Base-by-base conservation (phyloP, 2,329 filamentous ascomycete genomes). In the Didymella pomorum region DNA sequence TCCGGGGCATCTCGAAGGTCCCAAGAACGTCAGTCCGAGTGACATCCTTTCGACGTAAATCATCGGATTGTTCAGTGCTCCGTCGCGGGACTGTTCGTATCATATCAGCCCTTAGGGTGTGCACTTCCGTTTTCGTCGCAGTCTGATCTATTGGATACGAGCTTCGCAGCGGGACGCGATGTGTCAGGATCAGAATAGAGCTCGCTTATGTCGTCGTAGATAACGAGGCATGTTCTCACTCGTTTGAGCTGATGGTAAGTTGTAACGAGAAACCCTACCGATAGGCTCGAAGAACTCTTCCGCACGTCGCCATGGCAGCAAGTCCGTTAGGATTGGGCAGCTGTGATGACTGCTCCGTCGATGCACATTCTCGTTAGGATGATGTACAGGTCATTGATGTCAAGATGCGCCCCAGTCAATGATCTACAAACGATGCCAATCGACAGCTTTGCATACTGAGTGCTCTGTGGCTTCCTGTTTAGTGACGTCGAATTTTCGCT, bases 321-420 rank as follows among this genome's bases (percentile, higher is more conserved):
- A 33, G 28, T 16, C 31, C 14, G 14, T 33, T 14, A 4, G 8
- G 14, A 16, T 16, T 33, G 10, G 5, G 14, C 31, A 33, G 14
- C 1, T 16, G 2, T 1, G 7, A 14, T 16, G 2, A 16, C 14
- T 16, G 14, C n/a, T n/a, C 4, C 31, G 3, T 1, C 14, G 1
- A 16, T n/a, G 31, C 5, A 5, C 14, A 16, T 33, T 16, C n/a
- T 3, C 6, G 31, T 33, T 33, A 7, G n/a, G n/a, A n/a, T n/a
- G n/a, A n/a, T n/a, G n/a, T n/a, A n/a, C n/a, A n/a, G n/a, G n/a
- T n/a, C n/a, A 4, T 33, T 33, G 12, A 29, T 29, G 28, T 29
- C 1, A 29, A 29, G 9, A 11, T 11, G 10, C 28, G 12, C 11
- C 10, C 11, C 4, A 29, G 28, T 11, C 11, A 11, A 29, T 11